Conservation (phyloP, 345 rosid genomes). For the Mercurialis annua region DNA sequence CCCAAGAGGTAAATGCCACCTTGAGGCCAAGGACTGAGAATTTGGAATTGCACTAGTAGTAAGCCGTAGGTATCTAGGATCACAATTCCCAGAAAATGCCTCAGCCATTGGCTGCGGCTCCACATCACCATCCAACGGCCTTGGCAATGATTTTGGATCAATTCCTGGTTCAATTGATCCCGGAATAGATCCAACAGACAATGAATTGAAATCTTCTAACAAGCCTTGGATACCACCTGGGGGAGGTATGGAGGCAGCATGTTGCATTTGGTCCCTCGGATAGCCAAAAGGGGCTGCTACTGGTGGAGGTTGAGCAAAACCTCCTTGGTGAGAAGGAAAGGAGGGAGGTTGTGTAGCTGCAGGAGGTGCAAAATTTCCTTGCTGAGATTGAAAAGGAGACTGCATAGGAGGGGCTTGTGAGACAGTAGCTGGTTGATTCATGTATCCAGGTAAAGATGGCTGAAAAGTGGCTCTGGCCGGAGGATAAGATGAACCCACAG, state of each 20-base stretch:
- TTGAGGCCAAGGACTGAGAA: slow-evolving; percentile 83
- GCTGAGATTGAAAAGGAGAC: slow-evolving; percentile 50
- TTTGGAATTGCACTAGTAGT: slow-evolving; percentile 84
- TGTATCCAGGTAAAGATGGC: slow-evolving; percentile 62
- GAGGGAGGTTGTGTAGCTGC: slow-evolving; percentile 42
- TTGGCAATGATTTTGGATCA: slow-evolving; percentile 75
- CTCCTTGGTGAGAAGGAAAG: slow-evolving; percentile 53
- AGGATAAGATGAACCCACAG: slow-evolving; percentile 39
- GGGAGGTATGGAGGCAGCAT: slow-evolving; percentile 60
- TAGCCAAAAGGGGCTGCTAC: slow-evolving; percentile 35
- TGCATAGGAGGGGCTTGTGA: slow-evolving; percentile 48
- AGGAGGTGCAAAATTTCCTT: slow-evolving; percentile 44
- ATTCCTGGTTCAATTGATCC: slow-evolving; percentile 80
- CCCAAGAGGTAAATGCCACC: slow-evolving; percentile 99
- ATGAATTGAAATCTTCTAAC: slow-evolving; percentile 80
- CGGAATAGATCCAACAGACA: slow-evolving; percentile 68
- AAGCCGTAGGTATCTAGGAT: slow-evolving; percentile 78
- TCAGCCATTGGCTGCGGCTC: slow-evolving; percentile 66
- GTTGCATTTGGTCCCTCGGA: slow-evolving; percentile 54
- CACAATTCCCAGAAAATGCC: slow-evolving; percentile 71
- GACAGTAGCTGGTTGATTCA: slow-evolving; percentile 42
- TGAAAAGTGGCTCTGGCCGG: slow-evolving; percentile 37
- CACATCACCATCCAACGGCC: slow-evolving; percentile 94
- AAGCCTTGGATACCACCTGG: slow-evolving; percentile 63
- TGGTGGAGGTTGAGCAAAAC: slow-evolving; percentile 44